Evolutionary conservation across 108 stramenopile species (phyloP), one percentile per base, ranked within the genome.

Genomic region (Skeletonema costatum): DNA sequence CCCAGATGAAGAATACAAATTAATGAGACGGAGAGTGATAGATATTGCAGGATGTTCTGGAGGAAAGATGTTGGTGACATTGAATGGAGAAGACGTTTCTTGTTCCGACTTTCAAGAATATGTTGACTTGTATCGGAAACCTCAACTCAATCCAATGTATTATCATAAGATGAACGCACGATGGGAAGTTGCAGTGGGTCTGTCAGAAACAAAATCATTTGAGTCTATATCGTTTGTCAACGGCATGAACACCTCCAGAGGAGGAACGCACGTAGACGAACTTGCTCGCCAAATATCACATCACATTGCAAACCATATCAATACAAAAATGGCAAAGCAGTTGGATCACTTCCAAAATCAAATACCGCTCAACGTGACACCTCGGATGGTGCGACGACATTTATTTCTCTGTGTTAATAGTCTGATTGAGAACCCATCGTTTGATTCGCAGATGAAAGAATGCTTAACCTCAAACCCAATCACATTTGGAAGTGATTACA

Each of bases 391-490:
- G 29, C 92, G 93, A 68, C 78, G 94, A 53, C 97, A 98, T 82
- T 74, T 99, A 13, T 92, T 91, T 75, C 84, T 99, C 10, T 97
- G 87, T 62, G 93, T 97, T 35, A 98, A 99, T 77, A 80, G 87
- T 29, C 68, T 99, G 64, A 97, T 99, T 66, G 98, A 97, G 70
- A 99, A 99, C 81, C 94, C 97, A 8, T 90, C 98, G 11, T 99
- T 99, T 86, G 98, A 99, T 85, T 96, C 96, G 5, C 98, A 99
- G 79, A 99, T 98, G 90, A 99, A 99, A 85, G 99, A 99, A 56
- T 90, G 83, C 51, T 85, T 99, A 2, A 98, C 97, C 2, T 94
- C 96, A 2, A 88, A 83, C 72, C 87, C 93, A 21, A 63, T 81
- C 17, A 80, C 42, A 7, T 99, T 99, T 68, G 99, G 99, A 13